Conservation (phyloP, 2,329 filamentous ascomycete species). For the Drechmeria coniospora region DNA sequence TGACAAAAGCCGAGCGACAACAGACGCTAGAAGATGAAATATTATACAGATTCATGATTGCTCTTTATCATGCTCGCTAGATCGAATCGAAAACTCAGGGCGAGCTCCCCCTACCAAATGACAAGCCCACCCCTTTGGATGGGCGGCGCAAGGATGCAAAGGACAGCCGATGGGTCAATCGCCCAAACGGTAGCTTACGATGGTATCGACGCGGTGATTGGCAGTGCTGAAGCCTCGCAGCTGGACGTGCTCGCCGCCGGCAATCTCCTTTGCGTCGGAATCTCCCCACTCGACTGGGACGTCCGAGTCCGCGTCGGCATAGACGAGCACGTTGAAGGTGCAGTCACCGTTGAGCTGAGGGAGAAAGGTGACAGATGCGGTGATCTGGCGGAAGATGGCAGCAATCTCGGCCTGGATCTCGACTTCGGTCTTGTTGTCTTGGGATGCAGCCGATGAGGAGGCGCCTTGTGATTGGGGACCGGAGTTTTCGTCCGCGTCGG, state of each 20-base stretch:
- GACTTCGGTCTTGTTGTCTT: slow-evolving; percentile 65
- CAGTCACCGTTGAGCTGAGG: slow-evolving; percentile 81
- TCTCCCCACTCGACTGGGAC: slow-evolving; percentile 98
- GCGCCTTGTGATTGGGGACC: slow-evolving; percentile 12
- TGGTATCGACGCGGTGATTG: slow-evolving; percentile 83
- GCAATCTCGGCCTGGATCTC: slow-evolving; percentile 95
- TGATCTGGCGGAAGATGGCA: slow-evolving; percentile 94
- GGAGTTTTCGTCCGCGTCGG: slow-evolving; percentile 47
- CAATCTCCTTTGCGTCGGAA: slow-evolving; percentile 93
- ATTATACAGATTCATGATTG: not conserved
- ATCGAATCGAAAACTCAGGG: no score
- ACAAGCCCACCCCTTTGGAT: not conserved
- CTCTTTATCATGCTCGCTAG: no score
- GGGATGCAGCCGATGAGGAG: slow-evolving; percentile 11
- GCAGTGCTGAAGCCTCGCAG: slow-evolving; percentile 91
- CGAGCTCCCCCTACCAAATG: no score
- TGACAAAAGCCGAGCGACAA: no score
- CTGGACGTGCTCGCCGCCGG: slow-evolving; percentile 88
- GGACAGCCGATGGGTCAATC: no score
- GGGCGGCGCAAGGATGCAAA: slow-evolving; percentile 2
- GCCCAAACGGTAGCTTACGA: slow-evolving; percentile 76
- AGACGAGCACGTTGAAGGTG: slow-evolving; percentile 97
- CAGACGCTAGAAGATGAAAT: no score
- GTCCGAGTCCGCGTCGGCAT: slow-evolving; percentile 90
- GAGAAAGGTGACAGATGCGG: slow-evolving; percentile 89